Evolutionary conservation across 2,329 filamentous ascomycete genomes (phyloP), one percentile per base, ranked within the genome.

Genomic region (Aspergillus sp.): DNA sequence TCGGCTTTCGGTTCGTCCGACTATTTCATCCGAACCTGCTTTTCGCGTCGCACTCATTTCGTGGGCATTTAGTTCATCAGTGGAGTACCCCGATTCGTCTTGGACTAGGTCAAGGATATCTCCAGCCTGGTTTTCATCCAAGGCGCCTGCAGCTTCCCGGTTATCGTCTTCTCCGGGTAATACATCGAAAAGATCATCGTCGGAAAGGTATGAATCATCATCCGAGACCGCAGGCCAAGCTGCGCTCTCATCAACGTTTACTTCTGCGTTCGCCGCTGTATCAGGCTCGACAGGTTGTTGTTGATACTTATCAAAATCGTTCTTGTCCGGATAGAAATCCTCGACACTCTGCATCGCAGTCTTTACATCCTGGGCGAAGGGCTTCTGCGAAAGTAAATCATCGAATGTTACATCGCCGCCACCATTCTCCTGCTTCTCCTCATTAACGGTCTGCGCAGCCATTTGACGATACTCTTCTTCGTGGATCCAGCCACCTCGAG

Each of bases 401-500:
- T 90, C 85, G 67, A 94, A 93, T 0, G 79, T 81, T 7, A 12
- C 85, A 63, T 9, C 80, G 72, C 5, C 74, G 69, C 15, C 79
- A 23, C 79, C 74, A 25, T 76, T 77, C 39, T 82, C 80, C 5
- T 76, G 76, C 61, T 80, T 84, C 72, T 97, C 92, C 23, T 89
- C 81, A 1, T 78, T 72, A 8, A 91, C 85, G 23, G 96, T 80
- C 25, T 84, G 78, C 30, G 80, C 76, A 2, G 96, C 80, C 67
- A 90, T 83, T 47, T 87, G 80, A 32, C 86, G 82, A 70, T 89
- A 94, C 70, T 97, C 93, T 50, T 91, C 88, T 73, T 98, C 94
- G 67, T 97, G 93, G 58, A 97, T 89, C 94, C 95, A 99, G 0
- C 87, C 89, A n/a, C 87, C 86, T n/a, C 86, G 82, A 41, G 88